Percentiles rank a stretch among this genome's conserved stretches.
phyloP scores from a whole-genome alignment of 768 basidiomycete genomes.

The Boletus tomentosulus region DNA sequence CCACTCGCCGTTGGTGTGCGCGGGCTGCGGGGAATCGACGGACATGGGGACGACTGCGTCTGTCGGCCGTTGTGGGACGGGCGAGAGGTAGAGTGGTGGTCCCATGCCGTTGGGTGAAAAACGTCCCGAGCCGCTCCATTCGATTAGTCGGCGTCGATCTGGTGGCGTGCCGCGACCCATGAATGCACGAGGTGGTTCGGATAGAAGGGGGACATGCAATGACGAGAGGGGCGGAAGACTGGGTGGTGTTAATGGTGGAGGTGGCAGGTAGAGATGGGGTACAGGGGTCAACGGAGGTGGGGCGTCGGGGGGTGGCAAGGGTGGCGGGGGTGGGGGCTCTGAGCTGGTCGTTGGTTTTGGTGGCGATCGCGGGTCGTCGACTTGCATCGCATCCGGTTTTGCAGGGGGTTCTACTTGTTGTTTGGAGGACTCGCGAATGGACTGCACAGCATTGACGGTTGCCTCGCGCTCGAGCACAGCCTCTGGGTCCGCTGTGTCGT shows the following conservation, averaged over 20 bases:
- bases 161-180: slow-evolving; percentile 34
- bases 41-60: slow-evolving; percentile 22
- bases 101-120: slow-evolving; percentile 19
- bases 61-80: slow-evolving; percentile 18
- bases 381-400: slow-evolving; percentile 1
- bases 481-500: slow-evolving; percentile 15
- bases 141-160: slow-evolving; percentile 25
- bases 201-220: slow-evolving; percentile 29
- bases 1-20: slow-evolving; percentile 25
- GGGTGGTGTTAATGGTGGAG: slow-evolving; percentile 6
- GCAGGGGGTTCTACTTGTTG: background rate
- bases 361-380: background rate
- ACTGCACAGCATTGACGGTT: slow-evolving; percentile 11
- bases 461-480: slow-evolving; percentile 15
- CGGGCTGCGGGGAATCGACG: slow-evolving; percentile 11
- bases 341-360: background rate
- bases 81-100: slow-evolving; percentile 24
- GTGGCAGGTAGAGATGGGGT: background rate
- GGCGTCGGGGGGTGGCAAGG: background rate
- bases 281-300: slow-evolving; percentile 5
- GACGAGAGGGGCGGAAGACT: slow-evolving; percentile 26
- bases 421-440: slow-evolving; percentile 2
- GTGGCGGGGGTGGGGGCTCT: background rate
- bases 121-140: slow-evolving; percentile 26
- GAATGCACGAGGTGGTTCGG: slow-evolving; percentile 31